Base-by-base conservation (phyloP, 345 rosid species). In the Luvunga scandens region DNA sequence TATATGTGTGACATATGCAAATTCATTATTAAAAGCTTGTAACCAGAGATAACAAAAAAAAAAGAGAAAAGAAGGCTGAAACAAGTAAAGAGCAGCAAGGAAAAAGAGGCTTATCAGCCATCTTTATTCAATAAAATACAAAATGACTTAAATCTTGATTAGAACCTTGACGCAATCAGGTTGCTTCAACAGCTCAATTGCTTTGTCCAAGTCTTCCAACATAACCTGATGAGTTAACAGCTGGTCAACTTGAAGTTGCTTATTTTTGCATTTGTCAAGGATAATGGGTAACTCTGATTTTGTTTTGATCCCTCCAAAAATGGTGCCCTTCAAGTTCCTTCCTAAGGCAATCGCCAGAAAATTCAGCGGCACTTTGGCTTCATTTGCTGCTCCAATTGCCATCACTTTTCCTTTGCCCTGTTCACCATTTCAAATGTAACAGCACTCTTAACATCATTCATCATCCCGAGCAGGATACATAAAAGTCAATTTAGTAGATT, bases 301-400 rank as follows among this genome's bases (percentile, higher is more conserved):
- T 53, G 80, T 73, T 83, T 87, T 89, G 75, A 88, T 80, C 69
- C 93, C 94, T 73, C 94, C 97, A 30, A 91, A 91, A 61, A 83
- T 16, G 53, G 88, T 75, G 6, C 88, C 97, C 80, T 80, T 85
- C 31, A 86, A 72, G 57, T 84, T 89, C 79, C 88, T 89, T 56
- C 95, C 91, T 18, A 57, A n/a, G 71, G 86, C 27, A 72, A 87
- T 74, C 30, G 81, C 78, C 27, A 34, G 21, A 63, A 66, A 69
- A 63, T 68, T 81, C 16, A 89, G 38, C 27, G 69, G 28, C 27
- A 86, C 65, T 25, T 59, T 68, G 1, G 39, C 6, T 12, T 81
- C 77, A 9, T 48, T 70, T 65, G 86, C 88, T 63, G 67, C 45
- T 2, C 90, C 90, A 4, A 90, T 76, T 42, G 80, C 42, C 27